These are phyloP conservation scores for Solanum commersonii DNA, from an alignment of 257 asterid genomes.

Conservation along the genomic window DNA sequence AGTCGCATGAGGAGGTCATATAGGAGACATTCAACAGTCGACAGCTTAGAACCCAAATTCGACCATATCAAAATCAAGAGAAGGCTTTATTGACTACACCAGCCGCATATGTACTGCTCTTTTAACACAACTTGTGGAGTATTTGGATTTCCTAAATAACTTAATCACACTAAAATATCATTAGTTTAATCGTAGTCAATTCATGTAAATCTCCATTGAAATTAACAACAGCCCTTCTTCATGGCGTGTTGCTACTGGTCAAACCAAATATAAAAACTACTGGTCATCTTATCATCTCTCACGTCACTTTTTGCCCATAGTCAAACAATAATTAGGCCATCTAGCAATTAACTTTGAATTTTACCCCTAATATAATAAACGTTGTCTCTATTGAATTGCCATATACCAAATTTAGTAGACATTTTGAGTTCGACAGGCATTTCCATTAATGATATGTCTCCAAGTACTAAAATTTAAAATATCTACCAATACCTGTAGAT, in stretches of 20 bases:
- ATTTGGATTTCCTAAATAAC: neutral
- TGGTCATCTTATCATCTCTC: neutral
- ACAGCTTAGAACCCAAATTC: conserved; percentile 3
- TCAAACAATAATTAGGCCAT: conserved; percentile 10
- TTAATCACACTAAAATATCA: neutral
- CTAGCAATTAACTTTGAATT: conserved; percentile 1
- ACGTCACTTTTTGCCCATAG: neutral
- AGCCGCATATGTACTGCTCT: neutral
- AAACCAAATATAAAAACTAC: neutral
- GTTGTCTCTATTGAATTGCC: neutral
- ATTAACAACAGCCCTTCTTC: neutral
- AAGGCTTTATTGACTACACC: neutral
- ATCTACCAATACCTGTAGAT: neutral
- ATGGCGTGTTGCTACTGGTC: neutral
- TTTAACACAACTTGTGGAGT: neutral
- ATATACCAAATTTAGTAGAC: neutral
- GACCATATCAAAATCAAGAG: neutral
- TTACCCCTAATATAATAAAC: neutral
- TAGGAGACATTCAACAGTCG: neutral
- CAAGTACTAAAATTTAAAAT: neutral
- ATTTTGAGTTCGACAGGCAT: neutral
- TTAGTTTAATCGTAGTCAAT: neutral
- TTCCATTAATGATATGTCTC: neutral
- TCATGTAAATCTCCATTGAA: neutral
- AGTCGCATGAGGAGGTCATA: neutral